Conservation (phyloP, 2,329 filamentous ascomycete genomes). For the Dryadomyces quercus-mongolicae region DNA sequence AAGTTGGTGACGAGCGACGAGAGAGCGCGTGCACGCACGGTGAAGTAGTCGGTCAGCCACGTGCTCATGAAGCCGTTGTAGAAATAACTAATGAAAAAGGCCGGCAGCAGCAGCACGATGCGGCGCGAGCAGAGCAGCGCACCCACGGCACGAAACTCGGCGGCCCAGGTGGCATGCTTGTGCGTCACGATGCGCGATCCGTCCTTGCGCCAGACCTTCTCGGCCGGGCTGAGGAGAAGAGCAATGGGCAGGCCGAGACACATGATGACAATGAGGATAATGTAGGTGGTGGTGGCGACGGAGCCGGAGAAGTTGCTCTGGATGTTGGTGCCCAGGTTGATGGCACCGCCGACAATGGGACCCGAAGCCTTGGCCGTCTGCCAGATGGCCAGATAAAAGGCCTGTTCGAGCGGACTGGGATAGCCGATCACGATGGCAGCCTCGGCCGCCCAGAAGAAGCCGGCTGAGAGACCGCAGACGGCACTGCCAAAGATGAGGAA, state of each 20-base stretch:
- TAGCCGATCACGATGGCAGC: conserved; percentile 2
- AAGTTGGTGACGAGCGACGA: not conserved
- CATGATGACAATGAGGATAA: conserved; percentile 60
- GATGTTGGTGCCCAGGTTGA: conserved; percentile 56
- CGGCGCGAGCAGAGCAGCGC: conserved; percentile 46
- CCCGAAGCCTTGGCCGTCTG: conserved; percentile 38
- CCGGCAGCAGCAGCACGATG: conserved; percentile 51
- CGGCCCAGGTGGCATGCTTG: conserved; percentile 41
- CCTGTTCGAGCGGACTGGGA: not conserved
- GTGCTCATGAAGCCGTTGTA: not conserved
- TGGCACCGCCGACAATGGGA: conserved; percentile 57
- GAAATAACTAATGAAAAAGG: conserved; percentile 16
- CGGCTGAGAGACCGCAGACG: conserved; percentile 1
- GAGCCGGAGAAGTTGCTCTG: conserved; percentile 34
- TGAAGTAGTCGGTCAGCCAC: not conserved
- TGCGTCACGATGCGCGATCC: conserved; percentile 47
- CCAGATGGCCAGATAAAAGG: conserved; percentile 51
- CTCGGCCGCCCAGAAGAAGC: conserved; percentile 2
- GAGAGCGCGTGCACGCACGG: not conserved
- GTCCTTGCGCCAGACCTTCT: conserved; percentile 51
- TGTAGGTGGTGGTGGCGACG: conserved; percentile 56
- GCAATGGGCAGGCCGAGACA: conserved; percentile 50
- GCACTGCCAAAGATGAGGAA: conserved; percentile 1
- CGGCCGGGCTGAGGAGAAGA: conserved; percentile 46
- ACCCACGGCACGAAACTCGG: conserved; percentile 47